Conservation (phyloP, 805 yeast genomes). For the Metschnikowia chrysomelidarum region DNA sequence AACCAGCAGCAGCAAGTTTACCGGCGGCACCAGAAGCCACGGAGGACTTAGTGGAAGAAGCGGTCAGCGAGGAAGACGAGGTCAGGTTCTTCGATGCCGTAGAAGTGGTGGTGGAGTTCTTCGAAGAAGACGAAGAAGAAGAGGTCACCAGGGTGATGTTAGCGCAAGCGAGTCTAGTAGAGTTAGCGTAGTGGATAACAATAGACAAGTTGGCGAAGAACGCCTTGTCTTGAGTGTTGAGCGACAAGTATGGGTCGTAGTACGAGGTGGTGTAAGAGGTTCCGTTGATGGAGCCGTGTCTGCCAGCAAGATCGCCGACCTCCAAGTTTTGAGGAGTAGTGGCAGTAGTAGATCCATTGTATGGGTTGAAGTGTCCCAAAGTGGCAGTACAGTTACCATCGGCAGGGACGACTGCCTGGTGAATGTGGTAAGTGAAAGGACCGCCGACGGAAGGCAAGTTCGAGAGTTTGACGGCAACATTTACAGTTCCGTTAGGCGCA, state of each 20-base stretch:
- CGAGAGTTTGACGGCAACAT: conserved; percentile 29
- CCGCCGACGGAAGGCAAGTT: conserved; percentile 37
- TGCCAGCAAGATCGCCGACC: conserved; percentile 41
- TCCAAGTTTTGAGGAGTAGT: conserved; percentile 25
- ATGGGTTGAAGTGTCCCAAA: conserved; percentile 37
- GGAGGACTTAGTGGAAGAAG: background rate
- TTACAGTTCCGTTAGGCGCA: conserved; percentile 32
- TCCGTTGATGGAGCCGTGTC: conserved; percentile 35
- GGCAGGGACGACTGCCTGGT: conserved; percentile 35
- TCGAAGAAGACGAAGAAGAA: conserved; percentile 1
- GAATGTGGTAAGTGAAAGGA: conserved; percentile 42
- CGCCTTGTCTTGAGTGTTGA: conserved; percentile 28
- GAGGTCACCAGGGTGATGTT: conserved; percentile 26
- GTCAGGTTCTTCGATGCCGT: background rate
- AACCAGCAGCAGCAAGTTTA: conserved; percentile 2
- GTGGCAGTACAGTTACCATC: conserved; percentile 36
- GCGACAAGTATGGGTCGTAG: conserved; percentile 32
- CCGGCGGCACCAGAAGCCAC: conserved; percentile 2
- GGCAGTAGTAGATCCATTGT: conserved; percentile 28
- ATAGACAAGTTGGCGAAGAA: conserved; percentile 30
- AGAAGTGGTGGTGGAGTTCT: conserved; percentile 5
- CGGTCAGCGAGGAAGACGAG: background rate
- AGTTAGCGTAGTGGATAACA: conserved; percentile 34
- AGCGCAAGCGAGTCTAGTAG: conserved; percentile 38
- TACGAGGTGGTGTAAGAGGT: conserved; percentile 23